Evolutionary conservation across 495 filamentous ascomycete genomes (phyloP).

Genomic region (Neurospora discreta): DNA sequence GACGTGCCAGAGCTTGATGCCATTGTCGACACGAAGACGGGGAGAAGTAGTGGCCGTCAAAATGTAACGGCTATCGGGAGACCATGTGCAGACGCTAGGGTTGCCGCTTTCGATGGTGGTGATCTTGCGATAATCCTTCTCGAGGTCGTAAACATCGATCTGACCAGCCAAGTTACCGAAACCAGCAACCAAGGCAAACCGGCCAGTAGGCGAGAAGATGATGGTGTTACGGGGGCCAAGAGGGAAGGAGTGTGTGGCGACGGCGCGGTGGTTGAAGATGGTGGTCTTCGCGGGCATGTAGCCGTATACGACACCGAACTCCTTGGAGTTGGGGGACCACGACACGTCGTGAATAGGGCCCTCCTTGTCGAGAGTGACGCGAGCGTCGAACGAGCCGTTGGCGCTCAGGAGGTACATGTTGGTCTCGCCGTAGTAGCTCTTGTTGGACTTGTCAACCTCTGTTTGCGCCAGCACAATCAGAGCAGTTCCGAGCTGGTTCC

Average conservation of each 20-base stretch:
- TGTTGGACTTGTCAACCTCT: slow-evolving; percentile 93
- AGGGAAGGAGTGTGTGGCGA: slow-evolving; percentile 69
- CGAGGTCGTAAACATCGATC: slow-evolving; percentile 94
- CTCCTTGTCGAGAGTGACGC: slow-evolving; percentile 89
- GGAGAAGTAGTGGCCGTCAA: slow-evolving; percentile 95
- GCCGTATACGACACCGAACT: slow-evolving; percentile 94
- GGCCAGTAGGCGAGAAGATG: slow-evolving; percentile 84
- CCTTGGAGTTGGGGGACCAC: slow-evolving; percentile 95
- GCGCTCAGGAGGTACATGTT: slow-evolving; percentile 92
- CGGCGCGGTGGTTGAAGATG: slow-evolving; percentile 82
- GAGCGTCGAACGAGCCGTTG: slow-evolving; percentile 82
- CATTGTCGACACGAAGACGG: slow-evolving; percentile 90
- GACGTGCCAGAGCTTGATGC: slow-evolving; percentile 89
- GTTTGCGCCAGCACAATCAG: slow-evolving; percentile 95
- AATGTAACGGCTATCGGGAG: slow-evolving; percentile 87
- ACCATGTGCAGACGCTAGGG: slow-evolving; percentile 90
- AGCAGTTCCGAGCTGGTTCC: slow-evolving; percentile 83
- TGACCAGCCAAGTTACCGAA: slow-evolving; percentile 96
- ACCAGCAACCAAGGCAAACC: slow-evolving; percentile 86
- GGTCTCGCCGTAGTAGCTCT: slow-evolving; percentile 98
- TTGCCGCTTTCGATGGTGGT: slow-evolving; percentile 93
- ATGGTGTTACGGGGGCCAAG: slow-evolving; percentile 89
- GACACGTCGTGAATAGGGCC: slow-evolving; percentile 95
- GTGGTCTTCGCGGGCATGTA: slow-evolving; percentile 98
- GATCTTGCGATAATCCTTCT: slow-evolving; percentile 82